Base-by-base conservation (phyloP, 768 basidiomycete species). In the Cyclocybe cylindracea region DNA sequence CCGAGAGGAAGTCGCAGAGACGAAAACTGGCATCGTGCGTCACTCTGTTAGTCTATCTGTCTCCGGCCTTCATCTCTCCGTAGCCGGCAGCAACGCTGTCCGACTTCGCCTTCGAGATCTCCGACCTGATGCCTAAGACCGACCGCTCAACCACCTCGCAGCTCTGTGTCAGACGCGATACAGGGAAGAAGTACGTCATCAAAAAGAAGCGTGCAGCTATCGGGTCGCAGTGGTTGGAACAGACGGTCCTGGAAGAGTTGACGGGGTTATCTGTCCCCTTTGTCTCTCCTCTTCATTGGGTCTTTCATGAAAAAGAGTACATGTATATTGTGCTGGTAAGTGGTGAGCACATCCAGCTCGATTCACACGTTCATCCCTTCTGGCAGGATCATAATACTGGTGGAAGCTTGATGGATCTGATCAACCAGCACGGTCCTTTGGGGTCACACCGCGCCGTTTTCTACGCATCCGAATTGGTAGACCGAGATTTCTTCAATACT, bases 391-490 rank as follows among this genome's bases (percentile, higher is more conserved):
- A 60, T 39, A 36, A 55, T 39, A 44, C 55, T 18, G 46, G 44
- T 8, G 49, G 48, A 16, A 64, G 35, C 14, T 56, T 79, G 3
- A 40, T 61, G 13, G 62, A 69, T 10, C 58, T 69, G 14, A 54
- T 79, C 14, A 51, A 56, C 16, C 60, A 56, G 2, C 54, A 70
- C 40, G 78, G 75, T 0, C 55, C 68, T 1, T 50, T 82, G 7
- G 56, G 61, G 7, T 61, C 70, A 5, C 62, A 71, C 4, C 68
- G 71, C 10, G 71, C 72, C 1, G 60, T 66, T 13, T 72, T 78
- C 43, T 79, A 77, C 55, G 76, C 77, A 5, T 70, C 74, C 32
- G 81, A 84, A 62, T 61, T 83, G 32, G 82, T 83, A 46, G 53
- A 76, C 58, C 24, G 11, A 44, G 39, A 11, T 19, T 46, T 50